Evolutionary conservation across 202 grass and related monocot genomes (phyloP).

Genomic region (Carex arenaria): DNA sequence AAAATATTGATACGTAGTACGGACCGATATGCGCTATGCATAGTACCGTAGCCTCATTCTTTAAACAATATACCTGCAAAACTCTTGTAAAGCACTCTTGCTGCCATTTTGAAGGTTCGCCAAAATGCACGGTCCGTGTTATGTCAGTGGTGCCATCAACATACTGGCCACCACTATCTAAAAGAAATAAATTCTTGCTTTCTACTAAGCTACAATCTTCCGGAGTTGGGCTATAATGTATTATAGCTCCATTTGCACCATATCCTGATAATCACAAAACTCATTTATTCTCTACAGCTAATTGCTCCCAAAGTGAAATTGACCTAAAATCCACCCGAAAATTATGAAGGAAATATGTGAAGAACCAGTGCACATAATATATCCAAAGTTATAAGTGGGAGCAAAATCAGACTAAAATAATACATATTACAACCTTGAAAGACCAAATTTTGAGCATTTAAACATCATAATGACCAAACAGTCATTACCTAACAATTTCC

Average conservation of each 20-base stretch:
- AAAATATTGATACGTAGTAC: too few species aligned
- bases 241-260: slow-evolving; percentile 97
- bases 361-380: neutral
- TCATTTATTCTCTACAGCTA: neutral
- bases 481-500: neutral
- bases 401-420: neutral
- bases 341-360: neutral
- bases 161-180: slow-evolving; percentile 99
- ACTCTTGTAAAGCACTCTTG: slow-evolving; percentile 97
- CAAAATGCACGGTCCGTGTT: slow-evolving; percentile 97
- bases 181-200: slow-evolving; percentile 77
- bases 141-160: slow-evolving; percentile 95
- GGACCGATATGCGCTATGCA: too few species aligned
- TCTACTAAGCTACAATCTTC: slow-evolving; percentile 71
- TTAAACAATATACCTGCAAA: slow-evolving; percentile 58
- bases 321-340: neutral
- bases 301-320: neutral
- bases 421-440: neutral
- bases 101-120: slow-evolving; percentile 65
- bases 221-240: slow-evolving; percentile 75
- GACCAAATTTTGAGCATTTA: neutral
- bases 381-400: neutral
- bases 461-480: neutral
- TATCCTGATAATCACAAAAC: slow-evolving; percentile 51
- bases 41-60: too few species aligned